Percentiles rank a stretch among this genome's conserved stretches.
Conservation (phyloP, 164 flowering plant genomes). For the Nelumbo lutea region DNA sequence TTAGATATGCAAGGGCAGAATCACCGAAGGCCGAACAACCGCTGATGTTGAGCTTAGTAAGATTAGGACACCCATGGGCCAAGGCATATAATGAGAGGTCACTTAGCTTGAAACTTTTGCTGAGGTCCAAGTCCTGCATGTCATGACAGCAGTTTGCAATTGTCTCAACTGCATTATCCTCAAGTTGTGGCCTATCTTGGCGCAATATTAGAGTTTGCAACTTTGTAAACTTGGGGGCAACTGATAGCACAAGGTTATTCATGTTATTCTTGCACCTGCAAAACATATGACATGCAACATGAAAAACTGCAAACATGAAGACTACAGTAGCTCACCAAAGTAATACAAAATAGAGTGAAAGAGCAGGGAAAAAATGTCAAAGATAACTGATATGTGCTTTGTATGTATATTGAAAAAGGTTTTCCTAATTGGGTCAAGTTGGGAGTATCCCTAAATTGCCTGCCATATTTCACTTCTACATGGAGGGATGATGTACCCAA, state of each 20-base stretch:
- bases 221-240: constrained; percentile 79
- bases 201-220: constrained; percentile 63
- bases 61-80: constrained; percentile 76
- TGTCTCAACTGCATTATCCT: constrained; percentile 66
- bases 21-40: constrained; percentile 91
- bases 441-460: background rate
- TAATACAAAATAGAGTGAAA: no score
- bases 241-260: constrained; percentile 75
- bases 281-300: background rate
- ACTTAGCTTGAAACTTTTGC: constrained; percentile 84
- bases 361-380: background rate
- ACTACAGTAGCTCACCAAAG: no score
- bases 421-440: no score
- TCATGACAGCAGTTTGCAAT: constrained; percentile 75
- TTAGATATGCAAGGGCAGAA: constrained; percentile 54
- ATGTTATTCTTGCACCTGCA: constrained; percentile 85
- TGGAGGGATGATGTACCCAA: no score
- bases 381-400: no score
- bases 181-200: constrained; percentile 79
- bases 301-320: no score
- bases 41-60: constrained; percentile 81
- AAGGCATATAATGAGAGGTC: constrained; percentile 73
- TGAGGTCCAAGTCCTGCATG: constrained; percentile 83
- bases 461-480: background rate
- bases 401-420: no score